phyloP scores from a whole-genome alignment of 2,329 filamentous ascomycete genomes.

The Sarocladium kiliense region DNA sequence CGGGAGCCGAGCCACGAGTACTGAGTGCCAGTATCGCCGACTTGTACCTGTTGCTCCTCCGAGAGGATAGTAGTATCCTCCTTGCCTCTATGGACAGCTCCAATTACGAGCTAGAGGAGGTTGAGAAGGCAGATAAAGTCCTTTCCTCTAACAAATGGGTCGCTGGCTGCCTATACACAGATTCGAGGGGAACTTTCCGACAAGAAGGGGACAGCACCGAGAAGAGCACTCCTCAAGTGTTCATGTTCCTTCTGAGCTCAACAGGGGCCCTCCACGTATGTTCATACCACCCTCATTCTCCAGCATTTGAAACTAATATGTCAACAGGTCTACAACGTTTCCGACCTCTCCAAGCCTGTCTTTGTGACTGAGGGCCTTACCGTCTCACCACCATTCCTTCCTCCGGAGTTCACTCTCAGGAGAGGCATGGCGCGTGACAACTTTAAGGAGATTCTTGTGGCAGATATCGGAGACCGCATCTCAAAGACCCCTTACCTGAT shows the following conservation, averaged over 20 bases:
- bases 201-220: constrained; percentile 31
- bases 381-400: constrained; percentile 72
- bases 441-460: constrained; percentile 74
- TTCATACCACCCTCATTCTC: constrained; percentile 14
- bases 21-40: constrained; percentile 80
- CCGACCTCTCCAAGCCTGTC: constrained; percentile 64
- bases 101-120: constrained; percentile 79
- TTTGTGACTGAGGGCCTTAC: constrained; percentile 73
- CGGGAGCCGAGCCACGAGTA: constrained; percentile 72
- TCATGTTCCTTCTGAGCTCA: constrained; percentile 73
- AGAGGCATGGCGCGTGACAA: constrained; percentile 67
- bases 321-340: constrained; percentile 66
- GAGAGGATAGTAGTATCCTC: constrained; percentile 77
- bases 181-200: constrained; percentile 52
- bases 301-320: constrained; percentile 8
- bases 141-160: constrained; percentile 66
- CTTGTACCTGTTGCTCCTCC: constrained; percentile 75
- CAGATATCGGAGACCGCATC: constrained; percentile 75
- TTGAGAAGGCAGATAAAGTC: constrained; percentile 57
- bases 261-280: constrained; percentile 71
- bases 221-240: constrained; percentile 36
- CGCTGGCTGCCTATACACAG: constrained; percentile 78
- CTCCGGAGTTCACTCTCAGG: constrained; percentile 62
- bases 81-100: constrained; percentile 66
- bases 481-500: constrained; percentile 73